Evolutionary conservation across 2,329 filamentous ascomycete species (phyloP).

Genomic region (Microascus cirrosus): DNA sequence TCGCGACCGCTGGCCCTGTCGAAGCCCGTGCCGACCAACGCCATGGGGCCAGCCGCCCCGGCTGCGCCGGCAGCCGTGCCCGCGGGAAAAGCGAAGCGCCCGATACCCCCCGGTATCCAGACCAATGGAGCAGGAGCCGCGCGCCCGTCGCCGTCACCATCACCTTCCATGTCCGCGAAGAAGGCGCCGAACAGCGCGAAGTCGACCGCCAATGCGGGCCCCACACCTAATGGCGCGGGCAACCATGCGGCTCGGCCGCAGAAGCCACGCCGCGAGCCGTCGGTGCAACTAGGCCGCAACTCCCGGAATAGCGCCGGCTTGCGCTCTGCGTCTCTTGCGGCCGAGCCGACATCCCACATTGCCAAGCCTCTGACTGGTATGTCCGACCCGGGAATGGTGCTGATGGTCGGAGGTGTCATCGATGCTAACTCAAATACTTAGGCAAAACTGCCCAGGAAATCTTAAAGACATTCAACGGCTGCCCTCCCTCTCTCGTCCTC

Average conservation of each 20-base stretch:
- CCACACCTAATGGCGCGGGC: slow-evolving; percentile 22
- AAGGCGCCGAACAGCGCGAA: slow-evolving; percentile 36
- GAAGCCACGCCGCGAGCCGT: slow-evolving; percentile 48
- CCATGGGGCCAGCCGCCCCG: slow-evolving; percentile 46
- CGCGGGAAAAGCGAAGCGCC: slow-evolving; percentile 54
- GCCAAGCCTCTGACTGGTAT: slow-evolving; percentile 40
- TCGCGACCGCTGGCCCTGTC: slow-evolving; percentile 8
- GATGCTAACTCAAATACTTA: slow-evolving; percentile 17
- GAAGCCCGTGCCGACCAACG: slow-evolving; percentile 7
- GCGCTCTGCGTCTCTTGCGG: slow-evolving; percentile 33
- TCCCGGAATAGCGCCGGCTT: slow-evolving; percentile 40
- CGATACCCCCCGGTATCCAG: slow-evolving; percentile 53
- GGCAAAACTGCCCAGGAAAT: slow-evolving; percentile 69
- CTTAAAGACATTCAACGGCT: slow-evolving; percentile 66
- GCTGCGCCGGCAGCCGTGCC: slow-evolving; percentile 22
- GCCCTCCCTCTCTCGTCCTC: slow-evolving; percentile 71
- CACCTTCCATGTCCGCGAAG: slow-evolving; percentile 45
- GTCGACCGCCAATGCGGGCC: slow-evolving; percentile 21
- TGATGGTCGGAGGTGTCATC: not conserved
- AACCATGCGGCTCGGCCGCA: slow-evolving; percentile 34
- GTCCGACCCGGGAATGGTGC: not conserved
- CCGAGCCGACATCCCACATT: slow-evolving; percentile 24
- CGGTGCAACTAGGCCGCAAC: slow-evolving; percentile 31
- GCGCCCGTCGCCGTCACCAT: slow-evolving; percentile 50
- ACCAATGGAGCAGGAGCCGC: slow-evolving; percentile 50